phyloP scores from a whole-genome alignment of 495 filamentous ascomycete genomes.

The Aspergillus hancockii region DNA sequence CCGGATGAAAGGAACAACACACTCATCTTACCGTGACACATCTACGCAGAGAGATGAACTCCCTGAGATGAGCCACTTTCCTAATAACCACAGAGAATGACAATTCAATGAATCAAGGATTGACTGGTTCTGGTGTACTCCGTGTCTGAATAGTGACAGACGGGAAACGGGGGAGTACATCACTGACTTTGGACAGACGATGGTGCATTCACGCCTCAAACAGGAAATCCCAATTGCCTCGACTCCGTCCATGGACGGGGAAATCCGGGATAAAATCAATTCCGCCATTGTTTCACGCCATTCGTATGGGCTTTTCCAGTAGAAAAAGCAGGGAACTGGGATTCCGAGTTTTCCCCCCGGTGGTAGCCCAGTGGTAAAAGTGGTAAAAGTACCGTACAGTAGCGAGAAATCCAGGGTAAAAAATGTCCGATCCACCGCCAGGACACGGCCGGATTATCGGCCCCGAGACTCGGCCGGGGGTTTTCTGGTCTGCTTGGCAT shows the following conservation, averaged over 20 bases:
- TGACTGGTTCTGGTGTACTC: too few species aligned
- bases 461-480: constrained; percentile 38
- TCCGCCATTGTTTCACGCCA: constrained; percentile 5
- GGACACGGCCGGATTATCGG: constrained; percentile 19
- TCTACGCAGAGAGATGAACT: background rate
- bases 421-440: background rate
- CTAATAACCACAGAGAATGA: too few species aligned
- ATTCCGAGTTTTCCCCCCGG: background rate
- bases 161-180: too few species aligned
- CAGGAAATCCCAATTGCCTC: constrained; percentile 1
- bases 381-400: background rate
- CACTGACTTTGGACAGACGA: too few species aligned
- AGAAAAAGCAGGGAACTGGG: background rate
- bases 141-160: too few species aligned
- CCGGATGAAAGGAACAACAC: background rate
- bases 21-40: background rate
- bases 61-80: too few species aligned
- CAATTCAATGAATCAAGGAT: too few species aligned
- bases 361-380: too few species aligned
- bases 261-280: constrained; percentile 11
- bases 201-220: background rate
- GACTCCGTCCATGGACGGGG: background rate
- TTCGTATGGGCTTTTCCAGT: background rate
- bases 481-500: constrained; percentile 16
- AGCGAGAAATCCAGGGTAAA: too few species aligned